phyloP scores from a whole-genome alignment of 371 early-diverging fungal species.

The Fennellomyces sp. region DNA sequence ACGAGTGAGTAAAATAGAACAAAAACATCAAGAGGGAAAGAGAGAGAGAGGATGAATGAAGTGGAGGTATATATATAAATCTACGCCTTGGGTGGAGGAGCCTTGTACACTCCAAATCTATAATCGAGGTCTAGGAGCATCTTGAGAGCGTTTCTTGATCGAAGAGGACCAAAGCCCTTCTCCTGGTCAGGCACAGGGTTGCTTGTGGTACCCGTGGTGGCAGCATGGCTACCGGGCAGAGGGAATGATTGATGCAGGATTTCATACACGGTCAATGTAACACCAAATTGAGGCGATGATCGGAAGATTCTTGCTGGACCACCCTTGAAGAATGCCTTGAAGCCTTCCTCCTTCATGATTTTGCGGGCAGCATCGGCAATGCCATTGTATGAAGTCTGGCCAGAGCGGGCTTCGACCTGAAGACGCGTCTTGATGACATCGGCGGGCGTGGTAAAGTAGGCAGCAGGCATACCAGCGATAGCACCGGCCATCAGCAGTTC shows the following conservation, averaged over 20 bases:
- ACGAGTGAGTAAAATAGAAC: not conserved
- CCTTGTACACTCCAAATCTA: constrained; percentile 56
- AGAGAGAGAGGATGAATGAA: not conserved
- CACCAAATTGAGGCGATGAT: constrained; percentile 96
- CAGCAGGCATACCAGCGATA: constrained; percentile 96
- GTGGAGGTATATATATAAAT: constrained; percentile 2
- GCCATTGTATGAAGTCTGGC: constrained; percentile 88
- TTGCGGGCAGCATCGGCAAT: constrained; percentile 86
- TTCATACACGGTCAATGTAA: constrained; percentile 93
- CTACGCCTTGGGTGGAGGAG: constrained; percentile 16
- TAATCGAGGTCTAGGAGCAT: constrained; percentile 64
- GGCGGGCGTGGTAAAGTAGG: constrained; percentile 96
- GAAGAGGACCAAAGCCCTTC: constrained; percentile 45
- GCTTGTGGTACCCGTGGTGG: constrained; percentile 26
- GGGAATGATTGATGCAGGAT: constrained; percentile 83
- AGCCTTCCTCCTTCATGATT: constrained; percentile 91
- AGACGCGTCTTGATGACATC: constrained; percentile 98
- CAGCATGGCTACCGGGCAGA: constrained; percentile 50
- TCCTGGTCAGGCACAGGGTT: constrained; percentile 19
- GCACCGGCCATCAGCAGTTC: constrained; percentile 93
- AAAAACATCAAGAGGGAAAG: not conserved
- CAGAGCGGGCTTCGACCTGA: constrained; percentile 91
- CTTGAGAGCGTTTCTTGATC: constrained; percentile 68
- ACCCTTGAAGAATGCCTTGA: constrained; percentile 96
- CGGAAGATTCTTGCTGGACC: constrained; percentile 85